Conservation (phyloP, 305 asterid species). For the Fraxinus baroniana region DNA sequence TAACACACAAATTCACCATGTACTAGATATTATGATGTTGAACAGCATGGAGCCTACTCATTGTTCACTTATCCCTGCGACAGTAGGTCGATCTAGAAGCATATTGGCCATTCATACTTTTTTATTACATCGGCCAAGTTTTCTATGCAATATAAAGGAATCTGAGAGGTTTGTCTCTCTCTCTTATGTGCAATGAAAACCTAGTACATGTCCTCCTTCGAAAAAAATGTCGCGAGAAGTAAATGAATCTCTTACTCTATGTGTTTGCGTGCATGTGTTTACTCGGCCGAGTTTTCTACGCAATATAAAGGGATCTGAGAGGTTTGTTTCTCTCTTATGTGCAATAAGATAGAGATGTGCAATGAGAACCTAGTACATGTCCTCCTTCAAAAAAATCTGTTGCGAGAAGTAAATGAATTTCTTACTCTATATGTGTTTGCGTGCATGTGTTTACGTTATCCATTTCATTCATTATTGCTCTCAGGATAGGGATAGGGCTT, state of each 20-base stretch:
- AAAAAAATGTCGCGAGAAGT: neutral
- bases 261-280: neutral
- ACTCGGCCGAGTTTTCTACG: neutral
- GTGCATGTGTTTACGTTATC: neutral
- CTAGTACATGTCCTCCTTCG: neutral
- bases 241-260: neutral
- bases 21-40: neutral
- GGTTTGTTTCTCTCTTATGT: neutral
- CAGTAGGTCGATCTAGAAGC: neutral
- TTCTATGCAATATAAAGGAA: neutral
- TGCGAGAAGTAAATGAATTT: neutral
- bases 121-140: neutral
- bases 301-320: neutral
- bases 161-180: neutral
- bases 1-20: neutral
- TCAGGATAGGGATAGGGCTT: neutral
- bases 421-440: neutral
- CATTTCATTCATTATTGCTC: neutral
- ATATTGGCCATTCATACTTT: neutral
- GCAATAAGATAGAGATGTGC: neutral
- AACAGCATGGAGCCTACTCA: neutral
- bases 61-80: neutral
- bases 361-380: neutral
- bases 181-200: neutral
- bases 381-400: neutral